These are phyloP conservation scores for Poa annua DNA, from an alignment of 176 grass and related monocot genomes.

Conservation along the genomic window DNA sequence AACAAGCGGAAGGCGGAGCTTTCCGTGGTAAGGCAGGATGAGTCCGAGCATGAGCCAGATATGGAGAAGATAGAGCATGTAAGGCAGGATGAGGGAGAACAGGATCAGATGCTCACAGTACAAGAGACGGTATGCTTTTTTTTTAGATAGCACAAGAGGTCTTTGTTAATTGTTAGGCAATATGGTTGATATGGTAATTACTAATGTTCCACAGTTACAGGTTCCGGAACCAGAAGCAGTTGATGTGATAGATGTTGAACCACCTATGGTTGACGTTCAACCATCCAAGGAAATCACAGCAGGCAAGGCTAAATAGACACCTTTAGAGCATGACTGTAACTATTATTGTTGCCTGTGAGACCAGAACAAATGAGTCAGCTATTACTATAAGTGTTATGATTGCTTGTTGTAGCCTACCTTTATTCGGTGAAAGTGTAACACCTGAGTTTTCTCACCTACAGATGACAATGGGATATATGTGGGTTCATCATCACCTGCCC, in stretches of 20 bases:
- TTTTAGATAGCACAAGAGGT: background rate
- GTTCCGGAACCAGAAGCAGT: conserved; percentile 54
- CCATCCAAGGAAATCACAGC: conserved; percentile 49
- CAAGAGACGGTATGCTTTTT: conserved; percentile 60
- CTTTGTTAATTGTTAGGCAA: conserved; percentile 12
- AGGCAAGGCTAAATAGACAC: conserved; percentile 42
- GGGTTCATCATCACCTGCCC: conserved; percentile 56
- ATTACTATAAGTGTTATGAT: conserved; percentile 19
- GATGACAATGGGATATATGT: conserved; percentile 64
- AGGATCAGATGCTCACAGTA: conserved; percentile 33
- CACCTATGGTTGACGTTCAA: conserved; percentile 47
- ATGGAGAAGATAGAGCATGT: conserved; percentile 47
- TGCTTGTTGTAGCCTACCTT: conserved; percentile 23
- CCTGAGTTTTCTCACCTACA: conserved; percentile 39
- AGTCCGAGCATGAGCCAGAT: conserved; percentile 40
- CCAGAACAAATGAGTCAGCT: background rate
- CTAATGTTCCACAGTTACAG: conserved; percentile 35
- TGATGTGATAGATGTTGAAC: conserved; percentile 49
- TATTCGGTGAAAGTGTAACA: conserved; percentile 36
- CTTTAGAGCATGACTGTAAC: conserved; percentile 6
- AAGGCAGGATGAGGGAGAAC: conserved; percentile 49
- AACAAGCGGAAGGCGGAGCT: conserved; percentile 79
- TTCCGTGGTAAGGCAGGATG: conserved; percentile 55
- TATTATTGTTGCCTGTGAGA: conserved; percentile 19
- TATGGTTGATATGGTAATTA: conserved; percentile 27